Conservation (phyloP, 306 rosid species). For the barrel medic (Medicago truncatula) region MtrunA17r5.0-ANR NC_053043.1:51632501-51633000, state of each 20-base stretch:
- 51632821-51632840: conserved; percentile 80
- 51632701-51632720: conserved; percentile 83
- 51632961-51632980: conserved; percentile 73
- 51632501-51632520: conserved; percentile 48
- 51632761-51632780: conserved; percentile 71
- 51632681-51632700: conserved; percentile 68
- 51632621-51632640: conserved; percentile 54
- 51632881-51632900: conserved; percentile 89
- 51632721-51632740: conserved; percentile 75
- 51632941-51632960: conserved; percentile 77
- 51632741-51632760: conserved; percentile 75
- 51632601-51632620: conserved; percentile 23
- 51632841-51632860: conserved; percentile 83
- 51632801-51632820: conserved; percentile 78
- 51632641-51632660: conserved; percentile 76
- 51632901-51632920: conserved; percentile 94
- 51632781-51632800: conserved; percentile 83
- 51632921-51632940: conserved; percentile 76
- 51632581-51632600: conserved; percentile 37
- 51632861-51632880: conserved; percentile 65
- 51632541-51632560: conserved; percentile 60
- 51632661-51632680: conserved; percentile 56
- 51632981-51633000: conserved; percentile 88
- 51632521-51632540: conserved; percentile 80
- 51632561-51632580: conserved; percentile 43